A percentile compares a stretch with the other conserved stretches of the same genome.
These are phyloP conservation scores for Leccinum subtestaceum DNA, from an alignment of 768 basidiomycete genomes.

Conservation along the genomic window DNA sequence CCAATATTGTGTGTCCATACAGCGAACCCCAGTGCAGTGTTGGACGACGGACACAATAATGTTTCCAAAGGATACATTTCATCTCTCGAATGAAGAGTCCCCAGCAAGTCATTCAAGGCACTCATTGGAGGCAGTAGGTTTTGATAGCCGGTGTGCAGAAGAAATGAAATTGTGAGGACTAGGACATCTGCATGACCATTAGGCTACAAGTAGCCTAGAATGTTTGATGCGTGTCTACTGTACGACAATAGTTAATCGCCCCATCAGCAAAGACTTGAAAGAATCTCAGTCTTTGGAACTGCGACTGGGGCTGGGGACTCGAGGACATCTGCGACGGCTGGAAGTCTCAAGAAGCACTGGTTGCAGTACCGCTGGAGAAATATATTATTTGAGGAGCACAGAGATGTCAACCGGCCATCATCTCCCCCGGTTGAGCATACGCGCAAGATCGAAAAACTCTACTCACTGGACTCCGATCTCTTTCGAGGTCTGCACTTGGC, in stretches of 20 bases:
- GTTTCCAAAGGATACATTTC: too few relatives aligned
- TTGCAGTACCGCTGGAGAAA: constrained; percentile 24
- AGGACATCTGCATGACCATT: too few relatives aligned
- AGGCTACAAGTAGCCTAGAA: too few relatives aligned
- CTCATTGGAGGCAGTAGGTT: too few relatives aligned
- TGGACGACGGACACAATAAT: too few relatives aligned
- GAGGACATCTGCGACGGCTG: constrained; percentile 19
- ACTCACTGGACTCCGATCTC: background rate
- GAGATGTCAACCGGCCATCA: constrained; percentile 14
- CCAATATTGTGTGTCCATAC: too few relatives aligned
- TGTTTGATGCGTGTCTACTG: too few relatives aligned
- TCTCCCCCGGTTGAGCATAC: constrained; percentile 11
- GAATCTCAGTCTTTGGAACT: background rate
- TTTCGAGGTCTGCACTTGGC: background rate
- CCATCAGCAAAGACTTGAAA: background rate
- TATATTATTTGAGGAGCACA: constrained; percentile 23
- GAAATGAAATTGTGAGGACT: too few relatives aligned
- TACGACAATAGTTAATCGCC: background rate
- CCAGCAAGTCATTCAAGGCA: too few relatives aligned
- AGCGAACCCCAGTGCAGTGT: too few relatives aligned
- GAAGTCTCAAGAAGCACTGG: constrained; percentile 21
- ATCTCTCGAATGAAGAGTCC: too few relatives aligned
- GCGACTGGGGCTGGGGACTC: constrained; percentile 8
- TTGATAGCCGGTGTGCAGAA: too few relatives aligned
- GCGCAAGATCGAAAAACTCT: constrained; percentile 12